Evolutionary conservation across 306 rosid species (phyloP).

Genomic region (Cucurbita maxima): DNA sequence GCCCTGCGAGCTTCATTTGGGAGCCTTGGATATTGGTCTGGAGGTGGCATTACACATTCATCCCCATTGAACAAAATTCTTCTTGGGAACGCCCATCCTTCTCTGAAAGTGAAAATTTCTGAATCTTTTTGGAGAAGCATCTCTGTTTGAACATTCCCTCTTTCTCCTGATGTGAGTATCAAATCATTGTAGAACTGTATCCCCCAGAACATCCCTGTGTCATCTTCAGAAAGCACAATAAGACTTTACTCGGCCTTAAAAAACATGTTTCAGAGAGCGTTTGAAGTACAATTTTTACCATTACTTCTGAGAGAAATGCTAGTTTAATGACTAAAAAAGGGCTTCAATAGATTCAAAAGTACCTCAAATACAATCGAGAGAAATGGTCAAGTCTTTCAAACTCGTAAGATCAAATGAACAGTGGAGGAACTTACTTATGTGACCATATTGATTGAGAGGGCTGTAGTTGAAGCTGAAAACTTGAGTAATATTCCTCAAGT

Average conservation of each 20-base stretch:
- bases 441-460: constrained; percentile 31
- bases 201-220: constrained; percentile 80
- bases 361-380: background rate
- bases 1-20: constrained; percentile 28
- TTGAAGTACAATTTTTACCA: background rate
- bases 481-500: constrained; percentile 31
- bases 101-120: constrained; percentile 41
- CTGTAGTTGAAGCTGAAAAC: constrained; percentile 75
- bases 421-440: constrained; percentile 37
- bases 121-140: constrained; percentile 45
- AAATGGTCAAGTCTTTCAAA: background rate
- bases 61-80: constrained; percentile 62
- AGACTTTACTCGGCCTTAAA: background rate
- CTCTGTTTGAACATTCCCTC: constrained; percentile 61
- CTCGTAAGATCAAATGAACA: background rate
- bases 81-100: constrained; percentile 78
- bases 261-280: background rate
- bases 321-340: background rate
- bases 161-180: constrained; percentile 36
- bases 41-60: constrained; percentile 73
- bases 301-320: background rate
- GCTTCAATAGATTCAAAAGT: background rate
- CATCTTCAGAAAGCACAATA: constrained; percentile 29
- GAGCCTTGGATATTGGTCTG: constrained; percentile 46
- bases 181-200: constrained; percentile 48